These are phyloP conservation scores for Talaromyces proteolyticus DNA, from an alignment of 495 filamentous ascomycete genomes.

Conservation along the genomic window DNA sequence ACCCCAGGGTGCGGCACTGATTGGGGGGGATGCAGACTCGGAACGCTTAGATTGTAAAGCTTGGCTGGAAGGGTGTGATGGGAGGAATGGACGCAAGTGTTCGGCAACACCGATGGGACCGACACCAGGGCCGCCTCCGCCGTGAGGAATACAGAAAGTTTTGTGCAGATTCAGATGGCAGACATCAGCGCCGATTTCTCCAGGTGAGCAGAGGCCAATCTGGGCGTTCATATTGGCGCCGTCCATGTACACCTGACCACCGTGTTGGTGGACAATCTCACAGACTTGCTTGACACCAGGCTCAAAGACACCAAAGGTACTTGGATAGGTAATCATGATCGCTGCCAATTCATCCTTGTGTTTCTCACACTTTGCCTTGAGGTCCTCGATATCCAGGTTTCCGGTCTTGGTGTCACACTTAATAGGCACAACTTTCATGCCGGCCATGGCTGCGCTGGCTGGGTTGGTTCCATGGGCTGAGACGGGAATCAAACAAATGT, in stretches of 20 bases:
- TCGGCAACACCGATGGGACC: constrained; percentile 90
- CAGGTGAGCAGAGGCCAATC: constrained; percentile 93
- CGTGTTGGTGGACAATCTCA: constrained; percentile 77
- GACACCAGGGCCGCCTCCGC: constrained; percentile 91
- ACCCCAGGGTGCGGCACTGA: constrained; percentile 85
- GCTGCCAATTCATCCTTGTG: constrained; percentile 82
- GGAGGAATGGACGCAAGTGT: constrained; percentile 75
- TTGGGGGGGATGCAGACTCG: constrained; percentile 49
- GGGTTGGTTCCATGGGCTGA: constrained; percentile 98
- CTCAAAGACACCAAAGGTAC: constrained; percentile 95
- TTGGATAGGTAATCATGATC: constrained; percentile 98
- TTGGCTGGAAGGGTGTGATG: constrained; percentile 57
- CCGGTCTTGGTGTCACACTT: constrained; percentile 87
- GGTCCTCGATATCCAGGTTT: constrained; percentile 83
- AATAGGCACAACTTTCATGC: constrained; percentile 92
- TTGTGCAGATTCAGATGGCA: constrained; percentile 99
- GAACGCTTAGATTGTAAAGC: constrained; percentile 57
- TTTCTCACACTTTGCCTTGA: constrained; percentile 83
- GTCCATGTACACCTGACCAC: constrained; percentile 98
- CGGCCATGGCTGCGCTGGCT: constrained; percentile 93
- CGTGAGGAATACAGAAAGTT: constrained; percentile 98
- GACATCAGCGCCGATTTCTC: constrained; percentile 95
- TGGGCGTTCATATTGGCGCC: constrained; percentile 99
- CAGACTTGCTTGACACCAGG: constrained; percentile 84
- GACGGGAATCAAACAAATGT: constrained; percentile 94